Evolutionary conservation across 2,329 filamentous ascomycete species (phyloP), one percentile per base, ranked within the genome.

Genomic region (Pseudocercospora eumusae): DNA sequence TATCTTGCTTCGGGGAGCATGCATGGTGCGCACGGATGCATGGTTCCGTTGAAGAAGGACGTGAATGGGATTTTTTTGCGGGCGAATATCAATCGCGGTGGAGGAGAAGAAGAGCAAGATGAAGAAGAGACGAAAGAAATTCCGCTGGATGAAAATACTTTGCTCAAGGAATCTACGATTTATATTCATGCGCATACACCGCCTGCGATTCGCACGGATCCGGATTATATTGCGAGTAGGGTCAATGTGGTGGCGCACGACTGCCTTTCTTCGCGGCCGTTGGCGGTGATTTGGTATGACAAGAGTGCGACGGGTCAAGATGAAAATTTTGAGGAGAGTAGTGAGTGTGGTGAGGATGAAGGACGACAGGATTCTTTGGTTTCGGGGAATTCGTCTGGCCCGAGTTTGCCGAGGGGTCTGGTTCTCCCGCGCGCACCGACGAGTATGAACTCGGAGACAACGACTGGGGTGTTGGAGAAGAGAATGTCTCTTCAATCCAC

Each of bases 41-140:
- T 40, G 52, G 52, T 54, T 18, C 52, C 52, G 2, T 40, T 54
- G 52, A 54, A 54, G 20, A 54, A 40, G 13, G 52, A 54, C 7
- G 18, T 13, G n/a, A 40, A 54, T 54, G 52, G 52, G n/a, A 18
- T 54, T 7, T 54, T 33, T 25, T 10, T 54, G 28, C n/a, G 52
- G n/a, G 52, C 52, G 8, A 28, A 40, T 10, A 54, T 52, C 3
- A 5, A 15, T 7, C 44, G 44, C 10, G 23, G 15, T 5, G 7
- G 13, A 15, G 44, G 27, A 3, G 25, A n/a, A 5, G 47, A 52
- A 10, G 23, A 28, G 11, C 25, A 52, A 10, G 23, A 28, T 1
- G 25, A 28, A 4, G 15, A 25, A 7, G 52, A 33, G 52, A 18
- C 33, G 8, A 33, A 10, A 9, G 52, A 54, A 54, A 28, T 21